phyloP scores from a whole-genome alignment of 306 rosid genomes.

The Urtica urens region DNA sequence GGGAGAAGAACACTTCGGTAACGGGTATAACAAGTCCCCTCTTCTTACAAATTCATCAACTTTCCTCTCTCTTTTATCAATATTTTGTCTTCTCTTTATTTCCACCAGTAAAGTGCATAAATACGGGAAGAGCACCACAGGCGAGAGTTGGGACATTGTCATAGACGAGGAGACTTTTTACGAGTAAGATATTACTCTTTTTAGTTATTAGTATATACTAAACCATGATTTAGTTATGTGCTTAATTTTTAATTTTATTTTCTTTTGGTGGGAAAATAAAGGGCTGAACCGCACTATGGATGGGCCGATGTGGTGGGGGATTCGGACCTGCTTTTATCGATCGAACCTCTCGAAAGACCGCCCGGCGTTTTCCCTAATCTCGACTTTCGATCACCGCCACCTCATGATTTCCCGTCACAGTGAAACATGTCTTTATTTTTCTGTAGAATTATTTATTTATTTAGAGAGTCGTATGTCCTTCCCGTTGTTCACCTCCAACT shows the following conservation, averaged over 20 bases:
- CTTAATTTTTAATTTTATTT: not conserved
- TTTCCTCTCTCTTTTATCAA: not conserved
- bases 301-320: slow-evolving; percentile 97
- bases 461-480: no score
- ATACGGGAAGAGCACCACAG: slow-evolving; percentile 91
- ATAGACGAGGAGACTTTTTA: slow-evolving; percentile 92
- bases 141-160: slow-evolving; percentile 93
- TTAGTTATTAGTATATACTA: not conserved
- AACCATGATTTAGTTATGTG: not conserved
- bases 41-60: not conserved
- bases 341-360: slow-evolving; percentile 68
- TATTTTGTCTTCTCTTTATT: not conserved
- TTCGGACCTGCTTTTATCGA: slow-evolving; percentile 78
- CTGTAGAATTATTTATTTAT: no score
- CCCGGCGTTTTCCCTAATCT: slow-evolving; percentile 64
- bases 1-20: slow-evolving; percentile 99
- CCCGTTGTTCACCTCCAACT: no score
- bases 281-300: slow-evolving; percentile 96
- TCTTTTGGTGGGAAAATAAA: no score
- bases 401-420: slow-evolving; percentile 36
- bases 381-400: slow-evolving; percentile 50
- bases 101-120: slow-evolving; percentile 86
- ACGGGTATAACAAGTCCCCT: slow-evolving; percentile 46
- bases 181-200: slow-evolving; percentile 42
- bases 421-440: no score